Evolutionary conservation across 352 stramenopile genomes (phyloP).

Genomic region (Blastocystis hominis): DNA sequence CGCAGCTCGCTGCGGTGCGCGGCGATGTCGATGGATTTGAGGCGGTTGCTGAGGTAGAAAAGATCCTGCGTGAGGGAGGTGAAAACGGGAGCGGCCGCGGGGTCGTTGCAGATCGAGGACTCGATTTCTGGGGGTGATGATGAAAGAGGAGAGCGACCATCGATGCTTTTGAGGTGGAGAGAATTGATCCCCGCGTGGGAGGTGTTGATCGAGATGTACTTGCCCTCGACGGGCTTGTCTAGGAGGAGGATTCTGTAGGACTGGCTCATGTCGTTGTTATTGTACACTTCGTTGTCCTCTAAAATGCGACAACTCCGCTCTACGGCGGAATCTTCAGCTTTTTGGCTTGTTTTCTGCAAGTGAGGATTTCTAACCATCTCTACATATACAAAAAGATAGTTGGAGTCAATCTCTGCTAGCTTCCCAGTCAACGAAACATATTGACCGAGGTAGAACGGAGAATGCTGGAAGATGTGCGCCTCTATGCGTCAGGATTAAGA

Average conservation of each 20-base stretch:
- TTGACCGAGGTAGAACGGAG: not conserved
- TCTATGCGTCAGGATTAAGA: not conserved
- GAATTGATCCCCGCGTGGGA: not conserved
- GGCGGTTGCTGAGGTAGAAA: not conserved
- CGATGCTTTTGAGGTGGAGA: conserved; percentile 16
- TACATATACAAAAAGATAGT: not conserved
- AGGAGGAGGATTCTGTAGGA: conserved; percentile 12
- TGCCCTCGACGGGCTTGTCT: conserved; percentile 13
- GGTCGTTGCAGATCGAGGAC: not conserved
- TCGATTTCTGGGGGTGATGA: conserved; percentile 8
- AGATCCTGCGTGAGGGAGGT: not conserved
- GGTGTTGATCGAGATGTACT: not conserved
- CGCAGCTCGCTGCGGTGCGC: not conserved
- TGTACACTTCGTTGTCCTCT: conserved; percentile 48
- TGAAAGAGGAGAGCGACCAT: not conserved
- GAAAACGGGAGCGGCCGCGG: not conserved
- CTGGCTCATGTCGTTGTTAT: not conserved
- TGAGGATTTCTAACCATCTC: not conserved
- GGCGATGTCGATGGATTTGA: not conserved
- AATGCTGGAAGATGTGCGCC: conserved; percentile 11
- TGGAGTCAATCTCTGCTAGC: conserved; percentile 15
- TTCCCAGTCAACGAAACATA: conserved; percentile 4
- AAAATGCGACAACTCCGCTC: conserved; percentile 27
- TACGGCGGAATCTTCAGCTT: not conserved
- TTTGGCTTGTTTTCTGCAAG: not conserved